phyloP scores from a whole-genome alignment of 2,329 filamentous ascomycete genomes.

The Phoma herbarum region DNA sequence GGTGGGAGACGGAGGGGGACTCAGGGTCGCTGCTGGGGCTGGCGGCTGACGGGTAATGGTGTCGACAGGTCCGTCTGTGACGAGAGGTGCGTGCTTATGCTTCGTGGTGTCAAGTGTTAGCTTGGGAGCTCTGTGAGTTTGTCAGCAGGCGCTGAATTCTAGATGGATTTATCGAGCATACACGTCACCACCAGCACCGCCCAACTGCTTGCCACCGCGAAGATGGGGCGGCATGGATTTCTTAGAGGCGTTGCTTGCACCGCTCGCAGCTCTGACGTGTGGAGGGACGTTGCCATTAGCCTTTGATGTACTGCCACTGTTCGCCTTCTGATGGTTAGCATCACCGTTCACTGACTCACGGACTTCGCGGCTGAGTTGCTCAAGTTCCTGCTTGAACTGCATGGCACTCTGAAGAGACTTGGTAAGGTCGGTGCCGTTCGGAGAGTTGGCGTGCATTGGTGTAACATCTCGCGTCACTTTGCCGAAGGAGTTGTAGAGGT shows the following conservation, averaged over 20 bases:
- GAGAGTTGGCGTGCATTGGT: constrained; percentile 28
- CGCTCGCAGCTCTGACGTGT: constrained; percentile 11
- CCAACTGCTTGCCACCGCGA: constrained; percentile 17
- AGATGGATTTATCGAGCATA: background rate
- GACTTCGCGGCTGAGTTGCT: constrained; percentile 26
- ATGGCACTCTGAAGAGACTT: constrained; percentile 26
- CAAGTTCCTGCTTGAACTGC: constrained; percentile 27
- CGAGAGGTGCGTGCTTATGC: constrained; percentile 21
- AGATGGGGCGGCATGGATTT: constrained; percentile 34
- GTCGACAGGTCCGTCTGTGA: constrained; percentile 36
- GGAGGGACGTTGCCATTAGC: constrained; percentile 15
- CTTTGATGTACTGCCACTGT: constrained; percentile 16
- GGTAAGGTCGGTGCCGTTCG: constrained; percentile 17
- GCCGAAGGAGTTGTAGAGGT: constrained; percentile 33
- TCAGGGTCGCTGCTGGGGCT: constrained; percentile 17
- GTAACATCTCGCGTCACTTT: constrained; percentile 32
- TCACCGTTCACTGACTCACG: constrained; percentile 14
- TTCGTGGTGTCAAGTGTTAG: constrained; percentile 5
- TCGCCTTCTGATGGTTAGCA: constrained; percentile 24
- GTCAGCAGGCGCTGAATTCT: background rate
- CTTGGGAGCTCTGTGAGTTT: background rate
- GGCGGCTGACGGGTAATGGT: constrained; percentile 9
- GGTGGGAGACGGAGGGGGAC: constrained; percentile 23
- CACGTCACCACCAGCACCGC: background rate
- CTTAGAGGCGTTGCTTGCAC: constrained; percentile 11